A percentile compares a stretch with the other conserved stretches of the same genome.
These are phyloP conservation scores for Allium fistulosum DNA, from an alignment of 106 monocot species.

Conservation along the genomic window DNA sequence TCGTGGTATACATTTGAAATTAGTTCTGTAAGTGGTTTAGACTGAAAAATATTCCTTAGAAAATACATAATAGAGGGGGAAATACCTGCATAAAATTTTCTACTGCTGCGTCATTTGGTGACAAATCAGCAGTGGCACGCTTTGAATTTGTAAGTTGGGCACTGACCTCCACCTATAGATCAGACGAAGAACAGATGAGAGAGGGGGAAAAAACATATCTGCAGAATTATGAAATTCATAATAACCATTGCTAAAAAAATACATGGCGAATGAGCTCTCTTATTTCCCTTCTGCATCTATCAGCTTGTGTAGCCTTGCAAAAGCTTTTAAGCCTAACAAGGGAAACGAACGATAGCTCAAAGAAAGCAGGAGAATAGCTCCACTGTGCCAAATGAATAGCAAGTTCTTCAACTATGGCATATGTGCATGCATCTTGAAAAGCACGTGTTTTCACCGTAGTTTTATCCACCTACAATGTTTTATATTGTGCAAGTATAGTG, in stretches of 20 bases:
- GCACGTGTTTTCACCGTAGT: constrained; percentile 68
- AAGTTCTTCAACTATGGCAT: constrained; percentile 74
- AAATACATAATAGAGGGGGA: too few species aligned
- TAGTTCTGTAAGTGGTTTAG: not conserved
- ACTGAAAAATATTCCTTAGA: not conserved
- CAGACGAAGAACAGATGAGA: not conserved
- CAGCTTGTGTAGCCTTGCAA: constrained; percentile 61
- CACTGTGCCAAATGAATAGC: constrained; percentile 87
- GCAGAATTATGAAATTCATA: not conserved
- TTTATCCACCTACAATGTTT: constrained; percentile 64
- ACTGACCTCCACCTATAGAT: constrained; percentile 65
- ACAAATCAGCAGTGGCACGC: constrained; percentile 39
- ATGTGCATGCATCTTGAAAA: constrained; percentile 87
- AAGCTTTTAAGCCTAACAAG: constrained; percentile 72
- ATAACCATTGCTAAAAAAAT: not conserved
- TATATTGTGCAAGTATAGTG: not conserved
- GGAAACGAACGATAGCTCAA: constrained; percentile 89
- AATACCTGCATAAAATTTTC: constrained; percentile 63
- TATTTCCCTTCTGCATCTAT: constrained; percentile 65
- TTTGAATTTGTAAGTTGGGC: constrained; percentile 50
- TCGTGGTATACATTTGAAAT: too few species aligned
- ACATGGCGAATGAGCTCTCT: constrained; percentile 84
- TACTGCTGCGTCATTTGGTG: constrained; percentile 51
- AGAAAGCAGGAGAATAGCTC: constrained; percentile 85
- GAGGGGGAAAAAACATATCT: not conserved